Base-by-base conservation (phyloP, 805 yeast genomes). In the Nakazawaea ernobii region DNA sequence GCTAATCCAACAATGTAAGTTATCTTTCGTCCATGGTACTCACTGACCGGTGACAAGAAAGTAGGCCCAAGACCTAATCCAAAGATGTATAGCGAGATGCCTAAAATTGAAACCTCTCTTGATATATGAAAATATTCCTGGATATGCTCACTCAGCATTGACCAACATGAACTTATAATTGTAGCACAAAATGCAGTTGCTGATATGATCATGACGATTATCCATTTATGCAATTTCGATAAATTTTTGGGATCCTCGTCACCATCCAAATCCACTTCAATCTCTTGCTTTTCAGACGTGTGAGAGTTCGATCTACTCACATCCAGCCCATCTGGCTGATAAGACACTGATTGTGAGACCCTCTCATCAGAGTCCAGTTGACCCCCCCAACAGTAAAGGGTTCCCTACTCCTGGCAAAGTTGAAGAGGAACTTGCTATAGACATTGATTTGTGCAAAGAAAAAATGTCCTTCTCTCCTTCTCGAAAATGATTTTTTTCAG, bases 11-110 rank as follows among this genome's bases (percentile, higher is more conserved):
- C 54, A 30, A 75, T 69, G 50, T 76, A 74, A n/a, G 81, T 79
- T 6, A 73, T 61, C 52, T 67, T 71, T 54, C 82, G 73, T 43
- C 84, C 90, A 56, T 66, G 68, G 53, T 65, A 74, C 61, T 77
- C 94, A 58, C 73, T 81, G 35, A 67, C 59, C 0, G 87, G 87
- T 5, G 86, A 83, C 48, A 82, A 69, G 44, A 79, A 59, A 39
- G 80, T 58, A 2, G 86, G 86, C 0, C 85, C 86, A 15, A 77
- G 59, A 15, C 84, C 85, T 70, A 82, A 77, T 2, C 85, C 84
- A 52, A 79, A 62, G 35, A 80, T 77, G 65, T 77, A 79, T 32
- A 79, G 63, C 2, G 83, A 72, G 8, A 81, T 79, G 14, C 79
- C 70, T 39, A 85, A 61, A 11, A 85, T 73, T 39, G 75, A 73